Conservation (phyloP, 1,139 yeast genomes). For the Lodderomyces theae region DNA sequence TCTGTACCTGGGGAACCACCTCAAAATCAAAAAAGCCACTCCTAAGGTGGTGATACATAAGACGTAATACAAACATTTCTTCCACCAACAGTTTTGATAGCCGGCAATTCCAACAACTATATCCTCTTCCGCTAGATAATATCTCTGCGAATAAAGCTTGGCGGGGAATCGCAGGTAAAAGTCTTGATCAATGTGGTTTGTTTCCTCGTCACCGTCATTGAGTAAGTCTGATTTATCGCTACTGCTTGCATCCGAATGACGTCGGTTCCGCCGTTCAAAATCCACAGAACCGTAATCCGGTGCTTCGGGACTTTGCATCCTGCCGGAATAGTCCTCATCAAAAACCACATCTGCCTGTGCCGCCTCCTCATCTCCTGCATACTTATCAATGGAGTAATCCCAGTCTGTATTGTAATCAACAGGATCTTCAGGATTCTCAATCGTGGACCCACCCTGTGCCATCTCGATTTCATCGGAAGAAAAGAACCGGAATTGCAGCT, state of each 20-base stretch:
- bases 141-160: constrained; percentile 61
- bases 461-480: constrained; percentile 76
- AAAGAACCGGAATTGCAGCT: constrained; percentile 67
- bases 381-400: constrained; percentile 54
- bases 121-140: constrained; percentile 94
- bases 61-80: constrained; percentile 47
- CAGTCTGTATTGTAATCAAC: constrained; percentile 69
- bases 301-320: constrained; percentile 15
- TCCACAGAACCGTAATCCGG: constrained; percentile 40
- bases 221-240: constrained; percentile 21
- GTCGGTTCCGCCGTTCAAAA: constrained; percentile 30
- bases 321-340: constrained; percentile 8
- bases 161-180: constrained; percentile 45
- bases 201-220: constrained; percentile 15
- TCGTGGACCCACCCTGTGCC: constrained; percentile 86
- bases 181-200: constrained; percentile 31
- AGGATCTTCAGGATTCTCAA: constrained; percentile 55
- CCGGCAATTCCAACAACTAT: constrained; percentile 93
- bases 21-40: constrained; percentile 61
- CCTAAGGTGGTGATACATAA: constrained; percentile 67
- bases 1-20: constrained; percentile 84
- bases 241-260: constrained; percentile 28
- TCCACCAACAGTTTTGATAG: constrained; percentile 53
- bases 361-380: constrained; percentile 31
- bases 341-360: constrained; percentile 11